Conservation (phyloP, 495 filamentous ascomycete species). For the Podospora pseudoanserina region DNA sequence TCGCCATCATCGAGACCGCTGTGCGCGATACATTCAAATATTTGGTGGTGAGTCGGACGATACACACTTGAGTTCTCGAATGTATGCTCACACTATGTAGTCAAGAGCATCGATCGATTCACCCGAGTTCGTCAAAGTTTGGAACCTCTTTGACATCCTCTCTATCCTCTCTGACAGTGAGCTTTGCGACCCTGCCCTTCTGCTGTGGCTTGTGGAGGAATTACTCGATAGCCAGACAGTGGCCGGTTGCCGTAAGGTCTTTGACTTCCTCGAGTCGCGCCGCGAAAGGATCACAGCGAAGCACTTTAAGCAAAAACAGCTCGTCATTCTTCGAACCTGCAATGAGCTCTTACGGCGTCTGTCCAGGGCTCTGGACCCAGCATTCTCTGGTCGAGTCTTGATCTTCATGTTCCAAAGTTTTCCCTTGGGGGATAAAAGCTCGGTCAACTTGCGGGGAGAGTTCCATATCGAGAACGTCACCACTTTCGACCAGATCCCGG, state of each 20-base stretch:
- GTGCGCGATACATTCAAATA: slow-evolving; percentile 73
- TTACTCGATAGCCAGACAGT: slow-evolving; percentile 94
- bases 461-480: slow-evolving; percentile 96
- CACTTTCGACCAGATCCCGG: slow-evolving; percentile 62
- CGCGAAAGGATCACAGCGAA: slow-evolving; percentile 81
- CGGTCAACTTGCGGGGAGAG: slow-evolving; percentile 92
- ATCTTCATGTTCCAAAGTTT: slow-evolving; percentile 98
- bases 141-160: slow-evolving; percentile 90
- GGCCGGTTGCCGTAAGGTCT: slow-evolving; percentile 80
- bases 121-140: slow-evolving; percentile 72
- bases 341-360: slow-evolving; percentile 91
- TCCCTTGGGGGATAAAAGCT: slow-evolving; percentile 90
- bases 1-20: slow-evolving; percentile 71
- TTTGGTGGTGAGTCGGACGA: slow-evolving; percentile 56
- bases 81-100: slow-evolving; percentile 34
- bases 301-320: slow-evolving; percentile 77
- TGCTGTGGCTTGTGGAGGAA: slow-evolving; percentile 90
- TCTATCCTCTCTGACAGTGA: slow-evolving; percentile 80
- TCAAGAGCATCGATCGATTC: slow-evolving; percentile 67
- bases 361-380: slow-evolving; percentile 90
- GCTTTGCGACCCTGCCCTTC: slow-evolving; percentile 76
- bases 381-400: slow-evolving; percentile 94
- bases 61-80: neutral
- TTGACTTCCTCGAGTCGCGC: slow-evolving; percentile 90
- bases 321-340: slow-evolving; percentile 85